Evolutionary conservation across 371 early-diverging fungal species (phyloP), one percentile per base, ranked within the genome.

Genomic region (Apophysomyces sp.): DNA sequence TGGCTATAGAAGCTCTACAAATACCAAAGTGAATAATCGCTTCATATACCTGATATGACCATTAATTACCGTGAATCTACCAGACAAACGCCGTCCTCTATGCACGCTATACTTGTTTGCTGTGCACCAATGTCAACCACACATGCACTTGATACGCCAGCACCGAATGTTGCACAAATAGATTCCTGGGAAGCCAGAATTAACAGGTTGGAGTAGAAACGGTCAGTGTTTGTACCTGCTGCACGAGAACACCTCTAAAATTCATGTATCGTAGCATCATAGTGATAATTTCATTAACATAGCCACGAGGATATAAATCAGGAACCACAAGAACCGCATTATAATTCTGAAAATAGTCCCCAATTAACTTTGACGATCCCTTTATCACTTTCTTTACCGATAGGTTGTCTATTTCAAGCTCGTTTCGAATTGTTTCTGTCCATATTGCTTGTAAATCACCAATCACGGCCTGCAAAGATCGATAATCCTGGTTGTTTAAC

Each of bases 81-180:
- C 15, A 90, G 72, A 61, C 89, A 88, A 16, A 88, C 80, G 15
- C 96, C 96, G 39, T 94, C 92, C 60, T 96, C 96, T 15, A 96
- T 87, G 65, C 94, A 94, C 0, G 88, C 74, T 12, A 94, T 79
- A 54, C 83, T 90, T 13, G 94, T 94, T 32, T 84, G 89, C 65
- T 95, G 94, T 1, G 96, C 95, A 6, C 96, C 96, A 59, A 96
- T 88, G 69, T 95, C 94, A 1, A 96, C 91, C 11, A 96, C 91
- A 61, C 93, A 93, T 0, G 94, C 94, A 9, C 84, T 81, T 0
- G 94, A 90, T 4, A 92, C 81, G 24, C 96, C 96, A 2, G 96
- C 94, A 57, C 96, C 96, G 73, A 88, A 94, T 0, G 93, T 88
- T 1, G 92, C 94, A 66, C 89, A 86, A 1, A 84, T 82, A 0